Conservation (phyloP, 257 asterid species). For the Solanum clarkiae region DNA sequence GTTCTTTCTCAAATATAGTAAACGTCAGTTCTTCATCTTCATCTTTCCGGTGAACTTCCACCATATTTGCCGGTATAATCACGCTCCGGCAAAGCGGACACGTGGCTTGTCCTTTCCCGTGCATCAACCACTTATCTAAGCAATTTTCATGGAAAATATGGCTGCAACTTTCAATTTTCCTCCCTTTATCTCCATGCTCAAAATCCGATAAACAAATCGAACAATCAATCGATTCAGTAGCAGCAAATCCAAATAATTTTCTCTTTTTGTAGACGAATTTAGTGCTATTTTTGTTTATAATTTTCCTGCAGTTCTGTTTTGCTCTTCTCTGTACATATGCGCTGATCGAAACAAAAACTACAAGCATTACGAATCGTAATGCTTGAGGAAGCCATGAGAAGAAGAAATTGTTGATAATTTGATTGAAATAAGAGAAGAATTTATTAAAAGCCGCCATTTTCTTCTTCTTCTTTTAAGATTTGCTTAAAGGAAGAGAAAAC, state of each 20-base stretch:
- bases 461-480: neutral
- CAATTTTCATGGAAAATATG: neutral
- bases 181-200: neutral
- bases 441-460: constrained; percentile 27
- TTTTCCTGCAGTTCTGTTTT: constrained; percentile 12
- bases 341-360: constrained; percentile 5
- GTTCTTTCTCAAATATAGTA: neutral
- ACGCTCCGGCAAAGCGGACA: neutral
- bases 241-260: neutral
- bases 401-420: constrained; percentile 9
- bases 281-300: constrained; percentile 25
- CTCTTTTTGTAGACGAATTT: constrained; percentile 12
- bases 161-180: neutral
- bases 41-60: neutral
- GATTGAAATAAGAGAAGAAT: constrained; percentile 7
- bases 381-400: constrained; percentile 25
- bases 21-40: neutral
- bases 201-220: neutral
- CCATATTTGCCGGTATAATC: neutral
- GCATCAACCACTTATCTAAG: neutral
- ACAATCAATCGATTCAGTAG: neutral
- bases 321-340: neutral
- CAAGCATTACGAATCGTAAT: constrained; percentile 15
- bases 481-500: neutral
- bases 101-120: neutral